Conservation (phyloP, 768 basidiomycete genomes). For the Psilocybe tampanensis region DNA sequence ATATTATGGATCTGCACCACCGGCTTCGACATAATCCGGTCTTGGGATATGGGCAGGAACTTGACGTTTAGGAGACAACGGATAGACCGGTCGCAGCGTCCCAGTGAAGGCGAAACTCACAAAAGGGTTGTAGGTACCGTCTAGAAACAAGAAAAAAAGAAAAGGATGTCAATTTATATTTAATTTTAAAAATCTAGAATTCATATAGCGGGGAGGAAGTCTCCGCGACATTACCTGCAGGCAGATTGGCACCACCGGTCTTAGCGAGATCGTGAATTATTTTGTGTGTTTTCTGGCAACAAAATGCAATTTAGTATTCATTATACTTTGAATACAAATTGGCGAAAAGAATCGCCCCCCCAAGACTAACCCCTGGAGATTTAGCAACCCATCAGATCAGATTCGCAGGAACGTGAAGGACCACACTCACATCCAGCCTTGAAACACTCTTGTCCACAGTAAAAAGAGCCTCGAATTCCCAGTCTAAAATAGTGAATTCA, state of each 20-base stretch:
- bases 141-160: constrained; percentile 33
- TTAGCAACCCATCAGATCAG: constrained; percentile 11
- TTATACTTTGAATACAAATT: constrained; percentile 2
- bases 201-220: neutral
- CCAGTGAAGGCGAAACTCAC: constrained; percentile 80
- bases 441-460: constrained; percentile 96
- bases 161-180: neutral
- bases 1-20: constrained; percentile 28
- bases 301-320: constrained; percentile 4
- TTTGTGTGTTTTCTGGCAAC: constrained; percentile 85
- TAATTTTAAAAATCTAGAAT: neutral
- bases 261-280: constrained; percentile 67
- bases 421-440: constrained; percentile 82
- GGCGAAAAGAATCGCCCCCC: neutral
- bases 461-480: constrained; percentile 83
- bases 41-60: constrained; percentile 84
- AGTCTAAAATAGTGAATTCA: constrained; percentile 48
- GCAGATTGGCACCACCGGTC: constrained; percentile 24
- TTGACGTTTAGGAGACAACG: constrained; percentile 73
- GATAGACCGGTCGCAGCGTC: constrained; percentile 78
- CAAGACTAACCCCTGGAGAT: constrained; percentile 36
- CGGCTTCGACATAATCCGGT: constrained; percentile 83
- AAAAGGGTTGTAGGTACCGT: constrained; percentile 82
- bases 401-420: constrained; percentile 14
- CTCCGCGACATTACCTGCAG: constrained; percentile 16